Conservation (phyloP, 148 eudicot genomes). For the Persicaria tinctoria region DNA sequence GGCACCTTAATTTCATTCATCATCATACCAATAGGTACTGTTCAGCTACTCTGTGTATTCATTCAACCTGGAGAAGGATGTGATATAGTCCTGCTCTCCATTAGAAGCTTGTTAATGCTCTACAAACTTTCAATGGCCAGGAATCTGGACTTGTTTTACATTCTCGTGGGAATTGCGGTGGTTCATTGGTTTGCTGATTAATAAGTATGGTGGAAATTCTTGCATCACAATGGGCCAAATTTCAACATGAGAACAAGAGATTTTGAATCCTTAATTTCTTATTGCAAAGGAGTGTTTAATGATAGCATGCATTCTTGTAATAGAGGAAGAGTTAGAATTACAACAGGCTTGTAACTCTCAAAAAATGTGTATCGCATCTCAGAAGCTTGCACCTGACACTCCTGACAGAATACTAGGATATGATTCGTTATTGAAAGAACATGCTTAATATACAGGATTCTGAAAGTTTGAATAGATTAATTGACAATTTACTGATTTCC, state of each 20-base stretch:
- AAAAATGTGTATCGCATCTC: neutral
- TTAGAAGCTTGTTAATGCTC: neutral
- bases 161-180: neutral
- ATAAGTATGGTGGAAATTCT: neutral
- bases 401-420: neutral
- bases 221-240: neutral
- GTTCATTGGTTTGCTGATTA: neutral
- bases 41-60: neutral
- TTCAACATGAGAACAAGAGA: neutral
- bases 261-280: neutral
- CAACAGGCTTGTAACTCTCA: neutral
- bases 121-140: neutral
- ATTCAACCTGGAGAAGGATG: neutral
- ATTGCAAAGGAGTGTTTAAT: neutral
- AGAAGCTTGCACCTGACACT: neutral
- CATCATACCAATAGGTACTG: slow-evolving; percentile 23
- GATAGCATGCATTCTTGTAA: neutral
- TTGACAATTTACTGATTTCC: neutral
- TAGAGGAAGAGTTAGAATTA: too few species aligned
- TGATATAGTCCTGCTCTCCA: neutral
- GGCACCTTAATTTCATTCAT: slow-evolving; percentile 24
- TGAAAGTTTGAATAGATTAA: neutral
- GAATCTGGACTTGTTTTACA: neutral
- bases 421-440: neutral
- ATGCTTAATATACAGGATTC: neutral